These are phyloP conservation scores for Ceratocystis lukuohia DNA, from an alignment of 2,329 filamentous ascomycete genomes.

Conservation along the genomic window DNA sequence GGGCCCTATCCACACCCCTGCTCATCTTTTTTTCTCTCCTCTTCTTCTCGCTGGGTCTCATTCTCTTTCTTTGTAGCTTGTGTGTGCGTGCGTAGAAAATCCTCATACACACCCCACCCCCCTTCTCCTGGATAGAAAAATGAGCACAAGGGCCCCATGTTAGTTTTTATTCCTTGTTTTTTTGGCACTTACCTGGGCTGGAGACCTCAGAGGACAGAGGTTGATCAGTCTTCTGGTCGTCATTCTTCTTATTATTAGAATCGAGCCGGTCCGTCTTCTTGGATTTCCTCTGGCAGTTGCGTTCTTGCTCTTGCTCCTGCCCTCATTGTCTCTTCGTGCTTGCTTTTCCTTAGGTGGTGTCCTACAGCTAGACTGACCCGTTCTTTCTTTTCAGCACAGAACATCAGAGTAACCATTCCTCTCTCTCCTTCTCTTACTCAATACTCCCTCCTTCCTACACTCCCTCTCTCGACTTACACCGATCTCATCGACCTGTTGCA, in stretches of 20 bases:
- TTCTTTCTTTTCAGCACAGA: background rate
- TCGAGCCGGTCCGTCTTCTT: background rate
- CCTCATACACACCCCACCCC: background rate
- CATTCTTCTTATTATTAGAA: conserved; percentile 11
- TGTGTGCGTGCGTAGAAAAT: background rate
- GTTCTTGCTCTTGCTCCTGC: background rate
- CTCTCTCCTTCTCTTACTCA: background rate
- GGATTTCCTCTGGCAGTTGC: background rate
- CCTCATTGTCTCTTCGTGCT: background rate
- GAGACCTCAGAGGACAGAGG: background rate
- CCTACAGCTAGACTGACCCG: background rate
- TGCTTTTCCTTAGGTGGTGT: background rate
- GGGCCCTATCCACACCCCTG: background rate
- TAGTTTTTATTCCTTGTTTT: conserved; percentile 6
- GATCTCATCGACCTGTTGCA: background rate
- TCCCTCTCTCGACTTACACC: background rate
- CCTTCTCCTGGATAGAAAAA: conserved; percentile 5
- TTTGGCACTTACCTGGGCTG: conserved; percentile 6
- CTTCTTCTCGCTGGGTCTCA: background rate
- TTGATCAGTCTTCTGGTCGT: conserved; percentile 1
- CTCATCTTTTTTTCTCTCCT: background rate
- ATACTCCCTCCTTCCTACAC: background rate
- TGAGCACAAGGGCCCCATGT: background rate
- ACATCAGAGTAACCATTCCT: background rate
- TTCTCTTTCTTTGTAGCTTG: background rate